Percentiles rank a stretch among this genome's conserved stretches.
phyloP scores from a whole-genome alignment of 2,329 filamentous ascomycete species.

The Fonsecaea pedrosoi region DNA sequence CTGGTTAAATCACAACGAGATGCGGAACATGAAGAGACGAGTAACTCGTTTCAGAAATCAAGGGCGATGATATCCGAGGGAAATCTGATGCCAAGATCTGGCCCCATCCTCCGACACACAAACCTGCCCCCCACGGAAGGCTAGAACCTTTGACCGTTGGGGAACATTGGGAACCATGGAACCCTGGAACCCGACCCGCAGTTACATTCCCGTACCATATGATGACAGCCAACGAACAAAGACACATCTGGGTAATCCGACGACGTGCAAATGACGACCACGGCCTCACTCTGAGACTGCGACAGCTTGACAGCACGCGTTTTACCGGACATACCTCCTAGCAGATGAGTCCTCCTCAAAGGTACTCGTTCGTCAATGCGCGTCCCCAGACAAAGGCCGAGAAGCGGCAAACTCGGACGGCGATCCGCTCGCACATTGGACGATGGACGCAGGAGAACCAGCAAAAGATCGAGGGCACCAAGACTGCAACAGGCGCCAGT shows the following conservation, averaged over 20 bases:
- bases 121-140: background rate
- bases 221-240: constrained; percentile 4
- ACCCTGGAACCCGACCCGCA: background rate
- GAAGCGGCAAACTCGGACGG: constrained; percentile 18
- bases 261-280: background rate
- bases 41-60: background rate
- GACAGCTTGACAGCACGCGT: background rate
- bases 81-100: background rate
- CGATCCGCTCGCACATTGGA: constrained; percentile 24
- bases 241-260: background rate
- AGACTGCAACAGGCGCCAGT: background rate
- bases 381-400: constrained; percentile 24
- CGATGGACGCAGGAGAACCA: constrained; percentile 23
- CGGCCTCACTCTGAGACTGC: background rate
- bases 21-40: background rate
- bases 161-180: too few relatives aligned
- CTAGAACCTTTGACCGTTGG: background rate
- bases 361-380: constrained; percentile 24
- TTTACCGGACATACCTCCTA: background rate
- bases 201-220: constrained; percentile 1
- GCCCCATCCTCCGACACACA: background rate
- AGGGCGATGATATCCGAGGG: background rate
- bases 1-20: background rate
- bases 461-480: constrained; percentile 14
- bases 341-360: constrained; percentile 21